Evolutionary conservation across 192 early-diverging fungal species (phyloP).

Genomic region (Umbelopsis vinacea): DNA sequence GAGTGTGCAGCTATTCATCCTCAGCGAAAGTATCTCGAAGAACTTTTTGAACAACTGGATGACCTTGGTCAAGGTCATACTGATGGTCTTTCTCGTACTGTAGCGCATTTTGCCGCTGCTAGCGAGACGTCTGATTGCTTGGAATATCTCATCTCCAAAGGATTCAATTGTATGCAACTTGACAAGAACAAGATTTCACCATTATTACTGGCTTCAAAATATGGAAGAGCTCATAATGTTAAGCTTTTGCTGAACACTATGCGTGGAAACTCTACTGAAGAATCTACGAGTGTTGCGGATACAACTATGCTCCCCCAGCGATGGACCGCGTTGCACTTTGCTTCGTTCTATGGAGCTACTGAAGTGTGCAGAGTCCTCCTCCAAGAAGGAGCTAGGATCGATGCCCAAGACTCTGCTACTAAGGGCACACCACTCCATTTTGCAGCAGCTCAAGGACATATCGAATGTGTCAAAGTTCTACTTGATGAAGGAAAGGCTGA

Average conservation of each 20-base stretch:
- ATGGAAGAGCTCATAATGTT: conserved; percentile 41
- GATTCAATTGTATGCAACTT: conserved; percentile 31
- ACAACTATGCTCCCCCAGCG: conserved; percentile 44
- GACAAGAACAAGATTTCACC: conserved; percentile 51
- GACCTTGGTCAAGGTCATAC: conserved; percentile 36
- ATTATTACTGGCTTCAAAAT: conserved; percentile 53
- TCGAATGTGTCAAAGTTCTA: conserved; percentile 33
- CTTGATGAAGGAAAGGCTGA: conserved; percentile 35
- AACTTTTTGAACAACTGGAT: conserved; percentile 41
- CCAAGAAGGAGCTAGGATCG: conserved; percentile 42
- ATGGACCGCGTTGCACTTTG: conserved; percentile 44
- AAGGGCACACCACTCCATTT: conserved; percentile 39
- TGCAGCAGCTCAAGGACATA: conserved; percentile 37
- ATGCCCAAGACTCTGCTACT: conserved; percentile 34
- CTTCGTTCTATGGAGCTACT: conserved; percentile 41
- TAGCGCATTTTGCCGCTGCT: conserved; percentile 56
- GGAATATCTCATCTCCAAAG: conserved; percentile 44
- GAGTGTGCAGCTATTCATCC: conserved; percentile 55
- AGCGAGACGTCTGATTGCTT: conserved; percentile 47
- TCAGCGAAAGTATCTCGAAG: conserved; percentile 32
- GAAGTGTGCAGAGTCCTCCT: conserved; percentile 47
- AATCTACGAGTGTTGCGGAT: conserved; percentile 37
- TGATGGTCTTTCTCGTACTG: conserved; percentile 48
- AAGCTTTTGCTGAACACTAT: conserved; percentile 39
- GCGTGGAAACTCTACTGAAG: conserved; percentile 26